These are phyloP conservation scores for Hydnomerulius pinastri DNA, from an alignment of 768 basidiomycete genomes.

Conservation along the genomic window DNA sequence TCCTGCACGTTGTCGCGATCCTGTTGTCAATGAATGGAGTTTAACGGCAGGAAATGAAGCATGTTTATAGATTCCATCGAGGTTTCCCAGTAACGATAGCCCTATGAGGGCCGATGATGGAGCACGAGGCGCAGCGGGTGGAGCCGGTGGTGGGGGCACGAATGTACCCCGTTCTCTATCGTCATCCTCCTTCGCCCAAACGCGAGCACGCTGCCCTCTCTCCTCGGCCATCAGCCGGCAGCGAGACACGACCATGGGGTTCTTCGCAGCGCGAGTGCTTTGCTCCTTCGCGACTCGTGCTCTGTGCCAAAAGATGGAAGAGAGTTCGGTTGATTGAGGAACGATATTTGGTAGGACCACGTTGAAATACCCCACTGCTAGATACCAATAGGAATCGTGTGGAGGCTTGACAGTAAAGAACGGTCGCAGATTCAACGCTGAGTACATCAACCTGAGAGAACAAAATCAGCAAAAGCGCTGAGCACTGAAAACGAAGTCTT, in stretches of 20 bases:
- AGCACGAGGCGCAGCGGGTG: constrained; percentile 35
- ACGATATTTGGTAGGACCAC: constrained; percentile 76
- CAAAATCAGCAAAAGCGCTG: not conserved
- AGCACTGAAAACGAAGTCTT: constrained; percentile 19
- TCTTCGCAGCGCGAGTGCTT: constrained; percentile 65
- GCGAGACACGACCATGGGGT: constrained; percentile 59
- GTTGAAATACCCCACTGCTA: constrained; percentile 83
- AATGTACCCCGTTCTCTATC: constrained; percentile 50
- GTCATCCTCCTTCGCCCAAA: constrained; percentile 79
- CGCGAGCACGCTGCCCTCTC: constrained; percentile 58
- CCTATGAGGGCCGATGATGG: constrained; percentile 72
- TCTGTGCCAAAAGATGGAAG: constrained; percentile 70
- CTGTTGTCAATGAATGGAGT: constrained; percentile 78
- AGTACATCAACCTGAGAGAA: constrained; percentile 72
- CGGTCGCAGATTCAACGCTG: constrained; percentile 78
- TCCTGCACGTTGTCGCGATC: constrained; percentile 75
- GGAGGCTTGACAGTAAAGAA: constrained; percentile 46
- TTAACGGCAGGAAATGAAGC: constrained; percentile 53
- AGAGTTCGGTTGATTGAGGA: constrained; percentile 43
- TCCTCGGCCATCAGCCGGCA: constrained; percentile 65
- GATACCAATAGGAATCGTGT: constrained; percentile 75
- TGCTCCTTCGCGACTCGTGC: constrained; percentile 69
- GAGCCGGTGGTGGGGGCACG: constrained; percentile 30
- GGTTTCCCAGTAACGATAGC: constrained; percentile 80
- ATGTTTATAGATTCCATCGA: constrained; percentile 82